Evolutionary conservation across 176 grass and related monocot genomes (phyloP).

Genomic region (Rhynchospora pubera): DNA sequence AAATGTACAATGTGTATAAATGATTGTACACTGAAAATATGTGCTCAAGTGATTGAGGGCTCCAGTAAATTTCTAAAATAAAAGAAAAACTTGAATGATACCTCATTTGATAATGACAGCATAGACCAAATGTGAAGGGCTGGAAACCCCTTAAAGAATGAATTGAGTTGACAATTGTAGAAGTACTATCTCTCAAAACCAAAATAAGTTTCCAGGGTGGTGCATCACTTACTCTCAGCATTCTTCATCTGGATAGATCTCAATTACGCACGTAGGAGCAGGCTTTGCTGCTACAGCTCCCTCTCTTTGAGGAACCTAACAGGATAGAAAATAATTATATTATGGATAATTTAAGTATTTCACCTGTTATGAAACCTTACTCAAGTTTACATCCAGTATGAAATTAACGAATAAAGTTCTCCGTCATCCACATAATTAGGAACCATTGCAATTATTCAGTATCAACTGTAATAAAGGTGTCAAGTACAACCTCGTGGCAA

Average conservation of each 20-base stretch:
- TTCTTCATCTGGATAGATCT: constrained; percentile 76
- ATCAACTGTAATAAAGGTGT: too few species aligned
- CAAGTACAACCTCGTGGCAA: too few species aligned
- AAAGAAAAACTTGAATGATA: too few species aligned
- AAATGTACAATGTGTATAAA: neutral
- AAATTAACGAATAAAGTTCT: constrained; percentile 11
- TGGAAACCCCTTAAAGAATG: neutral
- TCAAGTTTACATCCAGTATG: neutral
- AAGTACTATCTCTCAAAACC: neutral
- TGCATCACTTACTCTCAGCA: constrained; percentile 45
- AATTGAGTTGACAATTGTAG: neutral
- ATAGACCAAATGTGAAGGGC: neutral
- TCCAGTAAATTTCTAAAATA: neutral
- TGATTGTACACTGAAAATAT: neutral
- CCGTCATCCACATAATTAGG: too few species aligned
- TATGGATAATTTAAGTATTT: neutral
- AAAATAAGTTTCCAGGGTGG: neutral
- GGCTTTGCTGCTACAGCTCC: constrained; percentile 33
- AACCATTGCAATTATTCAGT: too few species aligned
- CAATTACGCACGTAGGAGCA: constrained; percentile 33
- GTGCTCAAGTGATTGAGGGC: neutral
- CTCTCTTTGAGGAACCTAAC: constrained; percentile 47
- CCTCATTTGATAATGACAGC: too few species aligned
- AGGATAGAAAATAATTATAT: neutral
- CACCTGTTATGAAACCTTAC: neutral